Base-by-base conservation (phyloP, 2,329 filamentous ascomycete genomes). In the Fusarium sp. region DNA sequence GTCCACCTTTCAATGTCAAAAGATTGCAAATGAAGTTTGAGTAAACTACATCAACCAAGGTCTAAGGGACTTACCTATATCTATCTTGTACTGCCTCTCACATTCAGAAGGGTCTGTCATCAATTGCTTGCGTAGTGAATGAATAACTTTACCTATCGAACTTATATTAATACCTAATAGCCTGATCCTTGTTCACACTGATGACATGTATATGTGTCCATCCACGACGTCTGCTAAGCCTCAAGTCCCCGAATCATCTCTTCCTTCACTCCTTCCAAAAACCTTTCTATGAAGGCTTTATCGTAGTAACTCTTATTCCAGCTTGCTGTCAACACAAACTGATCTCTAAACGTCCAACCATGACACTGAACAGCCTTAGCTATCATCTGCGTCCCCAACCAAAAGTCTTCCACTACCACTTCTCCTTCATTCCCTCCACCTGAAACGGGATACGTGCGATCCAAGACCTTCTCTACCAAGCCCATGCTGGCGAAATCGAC, bases 241-340 rank as follows among this genome's bases (percentile, higher is more conserved):
- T 14, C 4, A 12, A 56, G 42, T 3, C 42, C 54, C 7, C 14
- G 32, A 18, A 59, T 23, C 21, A 59, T 49, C 30, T 51, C 59
- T 4, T 21, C 37, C 28, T 69, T 70, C 25, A 76, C 61, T 25
- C 61, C 66, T 12, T 30, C 25, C 16, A 77, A 56, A 53, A 79
- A 71, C 43, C 66, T 62, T 8, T 30, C 43, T 68, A 78, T 76
- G 57, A 74, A 75, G 3, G 43, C 60, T 9, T 32, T 56, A 3
- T 70, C 70, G 37, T 80, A 73, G 58, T 74, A 80, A 11, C 76
- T 70, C 55, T 77, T 72, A 30, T 80, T 79, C 63, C 77, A 80
- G 20, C 76, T 75, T 21, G 70, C 72, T 21, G 74, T 74, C 30
- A 80, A 57, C 34, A 69, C 77, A 54, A 80, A 56, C 63, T 74